A percentile compares a stretch with the other conserved stretches of the same genome.
phyloP scores from a whole-genome alignment of 2,329 filamentous ascomycete genomes.

The Sphaerostilbella broomeana region DNA sequence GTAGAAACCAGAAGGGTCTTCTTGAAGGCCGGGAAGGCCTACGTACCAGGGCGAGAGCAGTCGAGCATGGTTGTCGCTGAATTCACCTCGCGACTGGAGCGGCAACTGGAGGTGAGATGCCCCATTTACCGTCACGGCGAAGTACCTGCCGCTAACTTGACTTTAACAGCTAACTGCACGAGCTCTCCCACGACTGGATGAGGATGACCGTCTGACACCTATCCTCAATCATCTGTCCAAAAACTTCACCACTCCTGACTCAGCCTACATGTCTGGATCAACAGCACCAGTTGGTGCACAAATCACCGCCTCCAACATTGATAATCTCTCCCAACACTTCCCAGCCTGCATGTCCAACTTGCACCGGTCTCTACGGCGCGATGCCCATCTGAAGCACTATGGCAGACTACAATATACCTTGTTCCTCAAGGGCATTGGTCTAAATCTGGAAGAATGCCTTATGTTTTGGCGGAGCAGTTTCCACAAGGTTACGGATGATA shows the following conservation, averaged over 20 bases:
- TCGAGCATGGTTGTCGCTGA: slow-evolving; percentile 83
- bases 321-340: slow-evolving; percentile 73
- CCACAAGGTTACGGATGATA: slow-evolving; percentile 81
- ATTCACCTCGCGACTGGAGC: slow-evolving; percentile 73
- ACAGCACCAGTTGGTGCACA: slow-evolving; percentile 61
- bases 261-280: slow-evolving; percentile 61
- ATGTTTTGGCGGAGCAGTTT: slow-evolving; percentile 87
- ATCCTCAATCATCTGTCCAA: slow-evolving; percentile 76
- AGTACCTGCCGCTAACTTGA: neutral
- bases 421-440: slow-evolving; percentile 91
- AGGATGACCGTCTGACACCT: slow-evolving; percentile 80
- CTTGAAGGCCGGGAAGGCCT: slow-evolving; percentile 75
- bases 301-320: slow-evolving; percentile 73
- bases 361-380: slow-evolving; percentile 77
- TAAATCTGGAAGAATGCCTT: slow-evolving; percentile 85
- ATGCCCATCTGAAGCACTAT: slow-evolving; percentile 87
- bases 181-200: slow-evolving; percentile 83
- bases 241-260: slow-evolving; percentile 89
- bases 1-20: slow-evolving; percentile 75
- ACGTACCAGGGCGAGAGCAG: slow-evolving; percentile 82
- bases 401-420: slow-evolving; percentile 91
- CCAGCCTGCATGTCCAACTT: slow-evolving; percentile 92
- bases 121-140: neutral
- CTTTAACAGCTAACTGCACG: slow-evolving; percentile 68
- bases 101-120: slow-evolving; percentile 65